Evolutionary conservation across 2,329 filamentous ascomycete species (phyloP), one percentile per base, ranked within the genome.

Genomic region (Trichoderma simmonsii): DNA sequence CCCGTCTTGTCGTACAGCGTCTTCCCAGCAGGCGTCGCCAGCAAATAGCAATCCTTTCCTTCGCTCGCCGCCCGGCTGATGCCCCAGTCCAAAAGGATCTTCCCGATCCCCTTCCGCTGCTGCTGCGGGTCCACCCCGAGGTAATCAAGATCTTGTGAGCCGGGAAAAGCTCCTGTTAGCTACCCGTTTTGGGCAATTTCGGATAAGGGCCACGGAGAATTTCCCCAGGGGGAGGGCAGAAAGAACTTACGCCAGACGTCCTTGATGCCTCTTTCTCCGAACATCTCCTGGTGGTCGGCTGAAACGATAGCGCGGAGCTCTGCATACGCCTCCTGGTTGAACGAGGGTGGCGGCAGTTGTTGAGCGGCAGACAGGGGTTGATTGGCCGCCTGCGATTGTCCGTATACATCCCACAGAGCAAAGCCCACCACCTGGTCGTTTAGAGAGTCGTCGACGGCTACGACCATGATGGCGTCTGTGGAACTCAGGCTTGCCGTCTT

Each of bases 71-170:
- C 74, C 62, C 62, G 71, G 11, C 72, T 54, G 4, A 75, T 48
- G 32, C 74, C 73, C 74, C 74, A 74, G 26, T 74, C 34, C n/a
- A 75, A 60, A 2, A 75, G 63, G 48, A 73, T 70, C 59, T 69
- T 74, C 15, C 74, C 74, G 30, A 75, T 75, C 21, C 74, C 74
- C 70, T 71, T 75, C 24, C 72, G 71, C 51, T 74, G 74, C 18
- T 75, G 73, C 11, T 61, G 34, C 14, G 74, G 73, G 36, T 75
- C 71, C n/a, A 74, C 74, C 4, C 71, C 74, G 5, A 75, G 71
- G 32, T 74, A 74, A 60, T 75, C 74, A 15, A 75, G 74, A 62
- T 75, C 74, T 73, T 70, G 28, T 32, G 30, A 43, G 18, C 36
- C n/a, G 26, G n/a, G 11, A 21, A 51, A 59, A 12, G n/a, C 15